Conservation (phyloP, 768 basidiomycete species). For the Rhodosporidiobolus sp. region DNA sequence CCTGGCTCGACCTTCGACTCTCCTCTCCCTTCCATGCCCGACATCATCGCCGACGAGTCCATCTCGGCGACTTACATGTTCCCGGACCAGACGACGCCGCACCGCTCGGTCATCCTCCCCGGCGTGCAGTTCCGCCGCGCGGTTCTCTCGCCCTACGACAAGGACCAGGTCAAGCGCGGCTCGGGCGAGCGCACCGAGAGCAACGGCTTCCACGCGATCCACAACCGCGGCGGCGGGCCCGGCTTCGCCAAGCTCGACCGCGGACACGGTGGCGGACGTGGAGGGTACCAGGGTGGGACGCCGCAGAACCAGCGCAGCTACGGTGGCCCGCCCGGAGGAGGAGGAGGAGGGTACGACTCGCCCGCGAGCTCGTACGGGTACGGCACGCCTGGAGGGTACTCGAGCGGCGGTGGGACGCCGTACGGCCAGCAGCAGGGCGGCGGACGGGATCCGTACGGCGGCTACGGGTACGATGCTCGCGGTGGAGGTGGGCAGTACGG, state of each 20-base stretch:
- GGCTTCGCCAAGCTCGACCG: conserved; percentile 31
- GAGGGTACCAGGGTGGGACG: not conserved
- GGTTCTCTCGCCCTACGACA: conserved; percentile 65
- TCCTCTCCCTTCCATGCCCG: conserved; percentile 66
- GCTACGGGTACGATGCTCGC: conserved; percentile 21
- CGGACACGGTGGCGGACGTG: conserved; percentile 3
- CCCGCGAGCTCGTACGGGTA: conserved; percentile 12
- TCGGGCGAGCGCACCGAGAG: conserved; percentile 37
- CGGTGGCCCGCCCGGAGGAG: not conserved
- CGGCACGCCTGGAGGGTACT: not conserved
- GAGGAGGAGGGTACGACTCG: not conserved
- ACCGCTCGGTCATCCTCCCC: conserved; percentile 76
- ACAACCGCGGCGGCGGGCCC: conserved; percentile 20
- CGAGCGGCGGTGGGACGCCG: not conserved
- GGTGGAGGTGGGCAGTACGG: not conserved
- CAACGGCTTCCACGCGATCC: conserved; percentile 37
- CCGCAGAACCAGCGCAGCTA: not conserved
- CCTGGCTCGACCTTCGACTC: conserved; percentile 86
- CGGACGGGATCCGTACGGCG: conserved; percentile 25
- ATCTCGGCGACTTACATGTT: conserved; percentile 84
- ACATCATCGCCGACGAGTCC: conserved; percentile 82
- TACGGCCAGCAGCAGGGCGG: not conserved
- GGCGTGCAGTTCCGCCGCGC: conserved; percentile 63
- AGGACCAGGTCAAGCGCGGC: conserved; percentile 53
- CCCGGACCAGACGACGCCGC: conserved; percentile 79